Evolutionary conservation across 495 filamentous ascomycete genomes (phyloP).

Genomic region (Aspergillus diversus): DNA sequence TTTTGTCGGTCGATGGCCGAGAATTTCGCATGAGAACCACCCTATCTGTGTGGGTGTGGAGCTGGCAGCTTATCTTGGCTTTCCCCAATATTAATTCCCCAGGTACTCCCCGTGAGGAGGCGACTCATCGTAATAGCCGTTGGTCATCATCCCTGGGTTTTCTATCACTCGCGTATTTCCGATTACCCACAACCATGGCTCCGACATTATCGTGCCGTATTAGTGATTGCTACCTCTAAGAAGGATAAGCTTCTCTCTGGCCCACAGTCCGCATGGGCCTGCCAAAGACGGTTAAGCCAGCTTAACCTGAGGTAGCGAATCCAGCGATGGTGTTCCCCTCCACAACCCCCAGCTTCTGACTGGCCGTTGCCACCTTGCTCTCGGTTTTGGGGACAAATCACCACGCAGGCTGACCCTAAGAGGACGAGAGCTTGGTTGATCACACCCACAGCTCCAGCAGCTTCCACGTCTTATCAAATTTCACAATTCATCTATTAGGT

Average conservation of each 20-base stretch:
- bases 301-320: no score
- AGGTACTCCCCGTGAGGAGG: neutral
- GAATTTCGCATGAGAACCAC: neutral
- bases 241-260: neutral
- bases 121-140: neutral
- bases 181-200: neutral
- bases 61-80: constrained; percentile 1
- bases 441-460: neutral
- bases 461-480: neutral
- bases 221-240: constrained; percentile 3
- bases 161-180: neutral
- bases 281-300: neutral
- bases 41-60: neutral
- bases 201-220: neutral
- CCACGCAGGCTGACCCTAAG: neutral
- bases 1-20: neutral
- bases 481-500: neutral
- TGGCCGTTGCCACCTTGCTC: neutral
- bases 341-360: neutral
- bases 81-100: neutral
- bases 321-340: neutral
- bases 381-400: constrained; percentile 12
- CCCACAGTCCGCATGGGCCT: neutral
- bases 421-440: neutral
- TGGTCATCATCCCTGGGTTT: neutral